A percentile compares a stretch with the other conserved stretches of the same genome.
Conservation (phyloP, 352 stramenopile species). For the Plasmopara muralis region DNA sequence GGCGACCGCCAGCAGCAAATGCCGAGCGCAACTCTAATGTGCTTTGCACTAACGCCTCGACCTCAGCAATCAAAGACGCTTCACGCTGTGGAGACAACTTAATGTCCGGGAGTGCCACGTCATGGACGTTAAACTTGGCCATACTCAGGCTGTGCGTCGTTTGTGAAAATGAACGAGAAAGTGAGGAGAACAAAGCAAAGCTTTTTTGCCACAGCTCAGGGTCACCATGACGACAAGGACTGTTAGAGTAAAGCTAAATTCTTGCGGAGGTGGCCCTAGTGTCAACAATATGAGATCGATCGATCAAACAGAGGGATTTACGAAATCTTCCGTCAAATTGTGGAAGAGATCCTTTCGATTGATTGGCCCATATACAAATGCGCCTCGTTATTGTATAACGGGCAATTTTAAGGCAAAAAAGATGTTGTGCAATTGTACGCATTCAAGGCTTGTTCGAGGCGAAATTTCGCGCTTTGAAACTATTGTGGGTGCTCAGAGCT, state of each 20-base stretch:
- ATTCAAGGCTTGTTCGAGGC: slow-evolving; percentile 2
- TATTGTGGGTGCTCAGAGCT: slow-evolving; percentile 9
- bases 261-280: neutral
- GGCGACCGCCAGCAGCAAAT: slow-evolving; percentile 22
- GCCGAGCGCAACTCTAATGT: slow-evolving; percentile 30
- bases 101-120: slow-evolving; percentile 25
- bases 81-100: slow-evolving; percentile 19
- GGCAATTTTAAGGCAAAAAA: neutral
- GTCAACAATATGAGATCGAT: neutral
- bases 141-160: slow-evolving; percentile 19
- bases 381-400: neutral
- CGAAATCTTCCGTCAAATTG: neutral
- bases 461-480: neutral
- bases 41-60: slow-evolving; percentile 26
- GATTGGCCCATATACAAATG: neutral
- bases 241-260: slow-evolving; percentile 6
- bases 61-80: slow-evolving; percentile 20
- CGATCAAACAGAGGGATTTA: neutral
- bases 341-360: neutral
- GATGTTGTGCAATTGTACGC: slow-evolving; percentile 3
- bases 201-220: slow-evolving; percentile 17
- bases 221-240: slow-evolving; percentile 12
- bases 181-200: slow-evolving; percentile 5
- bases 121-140: slow-evolving; percentile 35
- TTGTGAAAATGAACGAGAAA: slow-evolving; percentile 24